Evolutionary conservation across 2,329 filamentous ascomycete genomes (phyloP).

Genomic region (Trichoderma breve): DNA sequence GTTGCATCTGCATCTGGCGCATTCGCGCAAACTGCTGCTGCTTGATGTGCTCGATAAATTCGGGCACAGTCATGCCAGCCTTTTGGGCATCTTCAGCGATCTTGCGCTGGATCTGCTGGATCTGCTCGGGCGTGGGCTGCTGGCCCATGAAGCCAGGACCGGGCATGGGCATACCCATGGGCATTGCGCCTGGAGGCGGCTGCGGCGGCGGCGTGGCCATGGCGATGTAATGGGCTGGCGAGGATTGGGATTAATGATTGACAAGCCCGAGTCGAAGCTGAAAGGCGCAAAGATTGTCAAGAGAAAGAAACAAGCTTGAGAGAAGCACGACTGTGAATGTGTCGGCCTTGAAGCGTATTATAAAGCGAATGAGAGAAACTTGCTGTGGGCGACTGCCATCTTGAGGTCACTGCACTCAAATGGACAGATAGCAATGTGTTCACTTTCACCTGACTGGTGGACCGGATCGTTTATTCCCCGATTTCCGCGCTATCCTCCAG

Average conservation of each 20-base stretch:
- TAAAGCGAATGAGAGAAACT: slow-evolving; percentile 9
- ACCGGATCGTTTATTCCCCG: slow-evolving; percentile 34
- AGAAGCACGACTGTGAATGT: neutral
- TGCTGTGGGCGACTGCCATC: slow-evolving; percentile 18
- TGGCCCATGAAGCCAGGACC: slow-evolving; percentile 34
- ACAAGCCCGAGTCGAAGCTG: neutral
- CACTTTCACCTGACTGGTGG: slow-evolving; percentile 30
- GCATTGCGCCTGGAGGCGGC: slow-evolving; percentile 26
- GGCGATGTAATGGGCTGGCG: slow-evolving; percentile 3
- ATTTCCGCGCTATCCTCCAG: slow-evolving; percentile 15
- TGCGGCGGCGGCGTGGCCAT: slow-evolving; percentile 34
- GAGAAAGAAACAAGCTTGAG: slow-evolving; percentile 18
- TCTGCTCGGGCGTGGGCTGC: slow-evolving; percentile 77
- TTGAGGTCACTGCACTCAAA: slow-evolving; percentile 1
- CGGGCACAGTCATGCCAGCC: slow-evolving; percentile 77
- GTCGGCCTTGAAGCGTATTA: neutral
- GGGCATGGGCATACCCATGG: slow-evolving; percentile 31
- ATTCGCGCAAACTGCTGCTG: slow-evolving; percentile 52
- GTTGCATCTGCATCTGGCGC: slow-evolving; percentile 46
- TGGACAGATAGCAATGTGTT: slow-evolving; percentile 34
- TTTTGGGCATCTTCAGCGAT: slow-evolving; percentile 79
- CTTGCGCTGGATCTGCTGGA: slow-evolving; percentile 78
- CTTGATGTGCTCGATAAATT: slow-evolving; percentile 74
- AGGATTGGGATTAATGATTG: neutral
- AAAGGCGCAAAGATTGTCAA: neutral